Evolutionary conservation across 106 monocot genomes (phyloP).

Genomic region (Dioscorea alata): DNA sequence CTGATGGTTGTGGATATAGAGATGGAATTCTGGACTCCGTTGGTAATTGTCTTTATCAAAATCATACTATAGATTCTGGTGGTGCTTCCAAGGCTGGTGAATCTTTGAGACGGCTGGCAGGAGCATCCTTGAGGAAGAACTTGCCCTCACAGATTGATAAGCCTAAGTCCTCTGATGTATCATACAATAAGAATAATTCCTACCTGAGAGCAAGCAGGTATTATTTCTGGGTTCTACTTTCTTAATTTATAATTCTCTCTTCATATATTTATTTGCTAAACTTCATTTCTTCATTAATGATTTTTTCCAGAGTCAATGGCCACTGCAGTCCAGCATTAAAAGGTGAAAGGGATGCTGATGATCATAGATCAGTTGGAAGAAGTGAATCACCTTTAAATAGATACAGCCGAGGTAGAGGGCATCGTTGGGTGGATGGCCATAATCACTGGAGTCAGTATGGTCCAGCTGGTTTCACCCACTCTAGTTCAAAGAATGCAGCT

Average conservation of each 20-base stretch:
- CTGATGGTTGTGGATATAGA: constrained; percentile 17
- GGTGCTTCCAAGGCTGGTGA: constrained; percentile 9
- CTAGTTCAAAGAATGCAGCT: constrained; percentile 61
- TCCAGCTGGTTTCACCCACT: constrained; percentile 20
- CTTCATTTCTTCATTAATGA: no score
- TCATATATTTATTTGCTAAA: not conserved
- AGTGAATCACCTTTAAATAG: constrained; percentile 19
- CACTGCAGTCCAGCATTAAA: not conserved
- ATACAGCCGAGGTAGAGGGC: constrained; percentile 27
- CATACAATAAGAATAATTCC: constrained; percentile 30
- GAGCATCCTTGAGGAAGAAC: constrained; percentile 25
- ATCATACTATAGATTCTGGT: constrained; percentile 5
- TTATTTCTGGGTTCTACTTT: not conserved
- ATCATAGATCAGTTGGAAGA: constrained; percentile 23
- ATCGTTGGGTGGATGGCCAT: constrained; percentile 31
- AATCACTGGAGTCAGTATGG: constrained; percentile 23
- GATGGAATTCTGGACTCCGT: constrained; percentile 5
- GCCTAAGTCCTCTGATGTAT: constrained; percentile 30
- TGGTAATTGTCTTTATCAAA: constrained; percentile 3
- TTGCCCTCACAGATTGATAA: constrained; percentile 31
- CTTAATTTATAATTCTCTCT: not conserved
- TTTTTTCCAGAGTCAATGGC: no score
- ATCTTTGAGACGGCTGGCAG: constrained; percentile 3
- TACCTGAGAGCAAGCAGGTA: constrained; percentile 55
- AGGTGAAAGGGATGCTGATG: constrained; percentile 26